Percentiles rank a stretch among this genome's conserved stretches.
These are phyloP conservation scores for Cladosporium sp. DNA, from an alignment of 2,329 filamentous ascomycete genomes.

Conservation along the genomic window DNA sequence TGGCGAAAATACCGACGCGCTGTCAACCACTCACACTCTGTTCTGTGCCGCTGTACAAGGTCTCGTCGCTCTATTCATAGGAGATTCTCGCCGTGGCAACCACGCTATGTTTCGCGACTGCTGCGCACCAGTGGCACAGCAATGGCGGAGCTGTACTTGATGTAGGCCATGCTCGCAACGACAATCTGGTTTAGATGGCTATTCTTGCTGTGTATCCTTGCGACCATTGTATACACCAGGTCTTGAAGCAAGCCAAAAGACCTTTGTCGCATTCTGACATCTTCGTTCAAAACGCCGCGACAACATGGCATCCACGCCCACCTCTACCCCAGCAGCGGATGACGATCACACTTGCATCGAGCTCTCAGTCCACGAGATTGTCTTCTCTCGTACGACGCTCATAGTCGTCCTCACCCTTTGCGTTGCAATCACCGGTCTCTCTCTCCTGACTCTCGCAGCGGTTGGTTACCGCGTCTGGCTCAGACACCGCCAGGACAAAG, in stretches of 20 bases:
- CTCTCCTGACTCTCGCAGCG: slow-evolving; percentile 17
- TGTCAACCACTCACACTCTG: background rate
- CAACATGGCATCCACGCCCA: background rate
- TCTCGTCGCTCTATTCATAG: background rate
- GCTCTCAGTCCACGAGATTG: slow-evolving; percentile 16
- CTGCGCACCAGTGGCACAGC: background rate
- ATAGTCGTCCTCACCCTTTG: slow-evolving; percentile 22
- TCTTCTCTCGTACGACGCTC: slow-evolving; percentile 24
- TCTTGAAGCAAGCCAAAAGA: no score
- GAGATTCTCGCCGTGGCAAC: background rate
- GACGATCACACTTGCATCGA: slow-evolving; percentile 11
- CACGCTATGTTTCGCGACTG: background rate
- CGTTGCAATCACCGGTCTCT: slow-evolving; percentile 20
- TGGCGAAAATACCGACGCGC: background rate
- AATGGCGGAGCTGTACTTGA: background rate
- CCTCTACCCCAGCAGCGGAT: background rate
- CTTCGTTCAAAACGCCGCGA: background rate
- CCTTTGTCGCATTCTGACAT: no score
- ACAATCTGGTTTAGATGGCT: background rate
- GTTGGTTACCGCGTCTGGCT: slow-evolving; percentile 20
- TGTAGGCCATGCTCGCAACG: background rate
- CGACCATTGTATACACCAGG: no score
- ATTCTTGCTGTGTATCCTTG: no score
- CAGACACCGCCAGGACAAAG: slow-evolving; percentile 14
- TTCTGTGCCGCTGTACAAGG: background rate